phyloP scores from a whole-genome alignment of 352 stramenopile species.

The Phytopythium montanum region DNA sequence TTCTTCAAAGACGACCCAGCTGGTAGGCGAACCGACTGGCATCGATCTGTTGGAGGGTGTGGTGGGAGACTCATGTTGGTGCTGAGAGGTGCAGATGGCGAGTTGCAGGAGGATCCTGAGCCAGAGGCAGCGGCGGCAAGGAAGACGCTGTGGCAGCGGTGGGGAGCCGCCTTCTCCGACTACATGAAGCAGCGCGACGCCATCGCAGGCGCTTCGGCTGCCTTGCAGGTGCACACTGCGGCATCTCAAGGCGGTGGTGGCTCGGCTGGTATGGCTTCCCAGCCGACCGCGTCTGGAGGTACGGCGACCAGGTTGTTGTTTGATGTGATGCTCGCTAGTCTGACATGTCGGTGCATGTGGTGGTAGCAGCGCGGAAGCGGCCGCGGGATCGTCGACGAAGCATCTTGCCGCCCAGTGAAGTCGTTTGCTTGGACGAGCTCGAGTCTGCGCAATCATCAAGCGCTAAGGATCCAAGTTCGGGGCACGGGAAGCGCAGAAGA shows the following conservation, averaged over 20 bases:
- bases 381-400: slow-evolving; percentile 24
- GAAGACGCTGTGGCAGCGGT: not conserved
- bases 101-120: not conserved
- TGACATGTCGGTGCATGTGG: not conserved
- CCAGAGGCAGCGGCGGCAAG: not conserved
- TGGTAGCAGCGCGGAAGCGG: slow-evolving; percentile 20
- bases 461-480: not conserved
- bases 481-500: not conserved
- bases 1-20: slow-evolving; percentile 21
- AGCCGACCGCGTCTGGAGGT: not conserved
- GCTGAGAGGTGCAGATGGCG: not conserved
- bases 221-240: not conserved
- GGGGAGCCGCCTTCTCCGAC: not conserved
- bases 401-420: slow-evolving; percentile 11
- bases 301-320: not conserved
- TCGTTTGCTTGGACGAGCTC: not conserved
- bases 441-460: too few relatives aligned
- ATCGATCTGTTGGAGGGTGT: too few relatives aligned
- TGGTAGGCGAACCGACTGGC: not conserved
- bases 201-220: not conserved
- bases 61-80: not conserved
- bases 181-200: slow-evolving; percentile 1
- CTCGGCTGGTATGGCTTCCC: not conserved
- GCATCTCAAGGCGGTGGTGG: not conserved
- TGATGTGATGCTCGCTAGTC: not conserved